A percentile compares a stretch with the other conserved stretches of the same genome.
These are phyloP conservation scores for Rhodotorula graminis DNA, from an alignment of 768 basidiomycete genomes.

Conservation along the genomic window DNA sequence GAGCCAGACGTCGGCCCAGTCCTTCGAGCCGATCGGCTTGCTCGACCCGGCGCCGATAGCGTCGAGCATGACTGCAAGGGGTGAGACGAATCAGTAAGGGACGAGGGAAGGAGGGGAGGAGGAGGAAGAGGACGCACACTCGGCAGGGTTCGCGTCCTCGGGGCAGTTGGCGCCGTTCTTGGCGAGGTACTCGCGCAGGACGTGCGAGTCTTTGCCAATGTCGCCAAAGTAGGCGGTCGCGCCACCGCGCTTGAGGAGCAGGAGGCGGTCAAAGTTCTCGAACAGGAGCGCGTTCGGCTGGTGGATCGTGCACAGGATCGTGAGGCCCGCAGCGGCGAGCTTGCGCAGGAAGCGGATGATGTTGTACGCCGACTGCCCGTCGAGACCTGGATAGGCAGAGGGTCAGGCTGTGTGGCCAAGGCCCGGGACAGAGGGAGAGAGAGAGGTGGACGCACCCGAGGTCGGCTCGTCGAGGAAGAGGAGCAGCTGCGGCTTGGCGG, in stretches of 20 bases:
- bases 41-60: constrained; percentile 80
- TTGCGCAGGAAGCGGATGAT: constrained; percentile 51
- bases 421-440: too few relatives aligned
- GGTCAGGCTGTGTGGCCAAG: too few relatives aligned
- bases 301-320: constrained; percentile 50
- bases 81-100: neutral
- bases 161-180: constrained; percentile 70
- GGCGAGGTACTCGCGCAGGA: constrained; percentile 71
- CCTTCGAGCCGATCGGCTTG: constrained; percentile 52
- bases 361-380: constrained; percentile 52
- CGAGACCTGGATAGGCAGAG: constrained; percentile 36
- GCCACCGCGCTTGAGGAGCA: constrained; percentile 65
- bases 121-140: constrained; percentile 47
- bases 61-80: constrained; percentile 51
- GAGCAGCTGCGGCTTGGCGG: constrained; percentile 55
- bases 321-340: constrained; percentile 50
- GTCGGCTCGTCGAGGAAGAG: constrained; percentile 53
- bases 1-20: constrained; percentile 64
- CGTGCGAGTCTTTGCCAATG: constrained; percentile 66
- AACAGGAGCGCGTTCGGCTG: constrained; percentile 64
- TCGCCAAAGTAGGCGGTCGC: constrained; percentile 83
- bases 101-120: constrained; percentile 48
- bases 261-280: constrained; percentile 66
- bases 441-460: constrained; percentile 47
- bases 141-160: constrained; percentile 63